These are phyloP conservation scores for Xylaria sp. DNA, from an alignment of 2,329 filamentous ascomycete genomes.

Conservation along the genomic window DNA sequence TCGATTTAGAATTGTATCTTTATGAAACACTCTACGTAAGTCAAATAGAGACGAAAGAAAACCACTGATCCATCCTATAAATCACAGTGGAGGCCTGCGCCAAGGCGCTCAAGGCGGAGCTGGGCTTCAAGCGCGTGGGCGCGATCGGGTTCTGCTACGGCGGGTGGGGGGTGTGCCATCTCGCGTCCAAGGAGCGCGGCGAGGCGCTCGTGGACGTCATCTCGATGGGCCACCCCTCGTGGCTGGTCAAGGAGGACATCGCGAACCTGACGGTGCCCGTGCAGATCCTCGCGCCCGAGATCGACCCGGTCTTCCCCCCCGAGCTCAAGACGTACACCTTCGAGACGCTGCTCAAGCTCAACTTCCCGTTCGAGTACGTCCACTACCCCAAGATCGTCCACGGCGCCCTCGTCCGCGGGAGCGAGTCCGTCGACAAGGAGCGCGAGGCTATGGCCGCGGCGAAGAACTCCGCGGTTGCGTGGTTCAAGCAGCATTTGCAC, in stretches of 20 bases:
- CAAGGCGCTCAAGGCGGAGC: conserved; percentile 47
- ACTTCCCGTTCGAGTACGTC: conserved; percentile 60
- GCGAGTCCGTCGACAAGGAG: conserved; percentile 54
- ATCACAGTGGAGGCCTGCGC: conserved; percentile 50
- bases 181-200: conserved; percentile 50
- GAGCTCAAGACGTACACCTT: conserved; percentile 60
- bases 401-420: conserved; percentile 57
- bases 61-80: conserved; percentile 25
- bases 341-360: conserved; percentile 52
- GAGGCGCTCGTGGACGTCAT: conserved; percentile 57
- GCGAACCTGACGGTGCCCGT: conserved; percentile 57
- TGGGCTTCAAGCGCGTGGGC: conserved; percentile 51
- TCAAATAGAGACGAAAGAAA: conserved; percentile 40
- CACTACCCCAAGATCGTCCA: conserved; percentile 63
- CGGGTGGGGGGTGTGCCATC: conserved; percentile 58
- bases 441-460: conserved; percentile 58
- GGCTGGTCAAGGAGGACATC: conserved; percentile 56
- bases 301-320: conserved; percentile 55
- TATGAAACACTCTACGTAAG: not conserved
- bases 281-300: conserved; percentile 56
- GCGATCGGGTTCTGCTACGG: conserved; percentile 60
- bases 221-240: conserved; percentile 56
- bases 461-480: conserved; percentile 60
- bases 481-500: conserved; percentile 53
- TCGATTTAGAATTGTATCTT: too few species aligned